phyloP scores from a whole-genome alignment of 1,284 basidiomycete species.

The Ceratobasidium sp. region DNA sequence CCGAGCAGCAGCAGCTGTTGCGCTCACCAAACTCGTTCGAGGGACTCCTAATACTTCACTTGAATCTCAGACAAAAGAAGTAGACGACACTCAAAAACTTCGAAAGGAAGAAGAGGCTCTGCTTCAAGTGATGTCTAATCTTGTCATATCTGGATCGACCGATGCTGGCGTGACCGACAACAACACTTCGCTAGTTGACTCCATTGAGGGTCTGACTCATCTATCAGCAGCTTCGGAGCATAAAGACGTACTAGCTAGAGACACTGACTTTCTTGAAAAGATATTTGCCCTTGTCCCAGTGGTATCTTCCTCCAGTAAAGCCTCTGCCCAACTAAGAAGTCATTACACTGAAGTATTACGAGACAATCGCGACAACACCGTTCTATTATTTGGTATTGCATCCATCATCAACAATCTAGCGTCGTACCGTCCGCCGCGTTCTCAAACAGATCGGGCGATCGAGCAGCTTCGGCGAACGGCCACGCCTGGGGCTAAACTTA shows the following conservation, averaged over 20 bases:
- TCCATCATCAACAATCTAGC: slow-evolving; percentile 80
- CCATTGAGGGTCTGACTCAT: slow-evolving; percentile 85
- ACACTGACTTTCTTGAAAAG: slow-evolving; percentile 66
- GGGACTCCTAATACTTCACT: slow-evolving; percentile 60
- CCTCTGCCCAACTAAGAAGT: slow-evolving; percentile 51
- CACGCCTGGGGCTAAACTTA: slow-evolving; percentile 46
- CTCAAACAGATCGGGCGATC: slow-evolving; percentile 82
- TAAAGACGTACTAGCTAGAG: slow-evolving; percentile 71
- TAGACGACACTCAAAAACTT: slow-evolving; percentile 51
- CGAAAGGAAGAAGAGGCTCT: slow-evolving; percentile 44
- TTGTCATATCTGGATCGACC: slow-evolving; percentile 20
- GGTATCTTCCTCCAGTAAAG: slow-evolving; percentile 46
- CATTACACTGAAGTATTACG: slow-evolving; percentile 2
- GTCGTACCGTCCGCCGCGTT: slow-evolving; percentile 72
- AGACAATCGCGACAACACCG: slow-evolving; percentile 51
- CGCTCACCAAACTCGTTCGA: slow-evolving; percentile 78
- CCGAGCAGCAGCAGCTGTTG: slow-evolving; percentile 73
- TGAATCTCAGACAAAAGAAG: slow-evolving; percentile 10
- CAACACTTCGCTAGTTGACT: slow-evolving; percentile 62
- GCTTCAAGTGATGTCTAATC: slow-evolving; percentile 32
- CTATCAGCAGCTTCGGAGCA: slow-evolving; percentile 72
- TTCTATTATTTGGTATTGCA: slow-evolving; percentile 79
- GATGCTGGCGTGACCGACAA: not conserved
- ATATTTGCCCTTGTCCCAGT: slow-evolving; percentile 63
- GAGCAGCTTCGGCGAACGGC: slow-evolving; percentile 80